Conservation (phyloP, 176 grass and related monocot species). For the Oryza officinalis region DNA sequence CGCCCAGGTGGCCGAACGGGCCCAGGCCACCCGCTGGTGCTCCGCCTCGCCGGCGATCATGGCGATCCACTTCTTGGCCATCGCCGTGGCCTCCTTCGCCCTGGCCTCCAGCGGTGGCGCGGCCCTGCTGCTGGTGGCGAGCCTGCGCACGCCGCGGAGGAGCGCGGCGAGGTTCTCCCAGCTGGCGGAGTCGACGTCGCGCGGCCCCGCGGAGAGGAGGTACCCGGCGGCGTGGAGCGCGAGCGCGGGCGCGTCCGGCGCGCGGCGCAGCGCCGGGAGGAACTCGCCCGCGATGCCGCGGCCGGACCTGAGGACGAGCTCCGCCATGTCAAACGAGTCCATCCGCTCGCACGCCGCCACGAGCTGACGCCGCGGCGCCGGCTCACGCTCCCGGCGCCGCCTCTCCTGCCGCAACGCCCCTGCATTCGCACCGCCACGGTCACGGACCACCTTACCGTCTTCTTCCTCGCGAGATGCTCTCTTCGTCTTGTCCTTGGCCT, state of each 20-base stretch:
- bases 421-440: too few species aligned
- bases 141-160: background rate
- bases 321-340: constrained; percentile 1
- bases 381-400: too few species aligned
- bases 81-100: too few species aligned
- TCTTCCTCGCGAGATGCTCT: too few species aligned
- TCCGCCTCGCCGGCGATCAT: background rate
- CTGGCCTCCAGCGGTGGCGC: too few species aligned
- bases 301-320: background rate
- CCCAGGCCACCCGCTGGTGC: background rate
- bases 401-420: too few species aligned
- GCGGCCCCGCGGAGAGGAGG: background rate
- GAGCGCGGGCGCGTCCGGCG: constrained; percentile 24
- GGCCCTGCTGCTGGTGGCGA: background rate
- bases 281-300: constrained; percentile 8
- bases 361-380: constrained; percentile 16
- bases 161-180: constrained; percentile 7
- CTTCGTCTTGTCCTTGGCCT: too few species aligned
- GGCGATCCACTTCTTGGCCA: too few species aligned
- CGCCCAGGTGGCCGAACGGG: background rate
- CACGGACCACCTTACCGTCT: too few species aligned
- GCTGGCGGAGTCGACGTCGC: background rate
- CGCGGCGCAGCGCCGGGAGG: constrained; percentile 13
- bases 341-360: constrained; percentile 15
- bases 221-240: constrained; percentile 7